Evolutionary conservation across 2,329 filamentous ascomycete species (phyloP).

Genomic region (Verticillium tricorpus): DNA sequence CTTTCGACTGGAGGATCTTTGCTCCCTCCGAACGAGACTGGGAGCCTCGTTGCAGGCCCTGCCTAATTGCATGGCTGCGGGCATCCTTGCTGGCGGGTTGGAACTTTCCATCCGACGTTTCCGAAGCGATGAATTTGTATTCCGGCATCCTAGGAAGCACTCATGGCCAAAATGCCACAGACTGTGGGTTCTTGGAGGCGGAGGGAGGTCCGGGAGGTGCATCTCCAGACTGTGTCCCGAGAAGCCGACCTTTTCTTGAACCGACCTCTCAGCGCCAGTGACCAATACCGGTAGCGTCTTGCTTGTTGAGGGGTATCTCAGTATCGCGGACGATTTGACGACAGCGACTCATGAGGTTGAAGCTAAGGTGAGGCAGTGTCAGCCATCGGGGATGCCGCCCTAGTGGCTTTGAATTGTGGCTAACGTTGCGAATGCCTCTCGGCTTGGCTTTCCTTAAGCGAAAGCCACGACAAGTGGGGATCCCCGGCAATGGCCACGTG

Average conservation of each 20-base stretch:
- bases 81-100: slow-evolving; percentile 7
- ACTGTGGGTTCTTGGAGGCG: background rate
- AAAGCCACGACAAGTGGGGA: background rate
- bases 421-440: background rate
- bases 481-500: background rate
- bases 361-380: background rate
- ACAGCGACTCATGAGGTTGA: background rate
- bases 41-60: slow-evolving; percentile 7
- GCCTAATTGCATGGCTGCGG: slow-evolving; percentile 13
- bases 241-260: background rate
- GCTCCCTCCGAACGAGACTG: background rate
- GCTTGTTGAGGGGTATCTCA: background rate
- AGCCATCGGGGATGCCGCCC: background rate
- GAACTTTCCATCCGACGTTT: background rate
- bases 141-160: slow-evolving; percentile 2
- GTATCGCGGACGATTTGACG: background rate
- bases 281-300: background rate
- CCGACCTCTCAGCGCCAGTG: too few relatives aligned
- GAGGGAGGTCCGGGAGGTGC: background rate
- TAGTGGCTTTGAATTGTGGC: background rate
- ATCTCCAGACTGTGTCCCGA: background rate
- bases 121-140: slow-evolving; percentile 11
- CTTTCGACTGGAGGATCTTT: background rate
- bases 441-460: background rate
- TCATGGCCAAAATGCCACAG: background rate